Conservation (phyloP, 1,284 basidiomycete species). For the Malassezia equina region DNA sequence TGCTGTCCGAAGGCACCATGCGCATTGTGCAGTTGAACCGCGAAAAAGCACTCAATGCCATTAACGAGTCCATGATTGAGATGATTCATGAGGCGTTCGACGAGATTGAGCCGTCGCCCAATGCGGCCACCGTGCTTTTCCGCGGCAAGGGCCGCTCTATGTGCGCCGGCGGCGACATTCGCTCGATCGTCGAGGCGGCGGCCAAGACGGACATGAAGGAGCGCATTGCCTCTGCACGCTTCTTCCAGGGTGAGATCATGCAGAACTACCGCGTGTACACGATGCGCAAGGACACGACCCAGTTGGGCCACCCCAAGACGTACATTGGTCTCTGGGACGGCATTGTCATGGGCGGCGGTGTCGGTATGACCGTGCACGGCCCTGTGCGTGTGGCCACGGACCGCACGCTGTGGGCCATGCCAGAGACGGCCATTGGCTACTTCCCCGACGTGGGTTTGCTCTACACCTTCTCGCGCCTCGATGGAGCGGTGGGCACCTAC, state of each 20-base stretch:
- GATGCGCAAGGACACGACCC: constrained; percentile 4
- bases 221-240: constrained; percentile 60
- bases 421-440: constrained; percentile 51
- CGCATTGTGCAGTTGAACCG: constrained; percentile 72
- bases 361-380: constrained; percentile 77
- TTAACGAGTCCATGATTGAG: constrained; percentile 72
- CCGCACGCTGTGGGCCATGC: constrained; percentile 81
- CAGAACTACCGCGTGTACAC: constrained; percentile 74
- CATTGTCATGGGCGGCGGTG: constrained; percentile 80
- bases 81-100: constrained; percentile 63
- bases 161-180: constrained; percentile 90
- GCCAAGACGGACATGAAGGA: constrained; percentile 22
- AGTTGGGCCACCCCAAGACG: constrained; percentile 53
- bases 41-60: constrained; percentile 71
- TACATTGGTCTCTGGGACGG: constrained; percentile 68
- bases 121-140: constrained; percentile 33
- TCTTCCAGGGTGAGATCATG: constrained; percentile 89
- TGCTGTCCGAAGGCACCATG: constrained; percentile 26
- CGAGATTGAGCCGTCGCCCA: constrained; percentile 15
- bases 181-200: constrained; percentile 50
- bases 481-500: constrained; percentile 85
- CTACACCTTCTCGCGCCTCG: constrained; percentile 76
- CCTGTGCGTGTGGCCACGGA: constrained; percentile 88
- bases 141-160: constrained; percentile 65
- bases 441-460: constrained; percentile 82